Conservation (phyloP, 345 rosid genomes). For the Hypericum androsaemum region DNA sequence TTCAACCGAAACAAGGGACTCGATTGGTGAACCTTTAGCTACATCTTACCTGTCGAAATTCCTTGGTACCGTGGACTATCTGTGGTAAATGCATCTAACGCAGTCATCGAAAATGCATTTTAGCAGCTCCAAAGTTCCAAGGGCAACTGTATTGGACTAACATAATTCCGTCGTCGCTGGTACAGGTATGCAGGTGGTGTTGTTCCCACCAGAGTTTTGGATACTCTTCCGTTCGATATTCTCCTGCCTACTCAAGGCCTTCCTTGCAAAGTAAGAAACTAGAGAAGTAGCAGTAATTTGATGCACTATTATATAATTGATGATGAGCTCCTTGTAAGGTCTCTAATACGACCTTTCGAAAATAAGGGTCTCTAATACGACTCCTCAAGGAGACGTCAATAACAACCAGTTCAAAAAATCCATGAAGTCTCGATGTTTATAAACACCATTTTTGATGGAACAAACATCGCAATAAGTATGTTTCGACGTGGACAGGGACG, state of each 20-base stretch:
- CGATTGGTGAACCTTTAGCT: conserved; percentile 61
- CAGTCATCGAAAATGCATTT: not conserved
- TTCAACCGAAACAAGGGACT: conserved; percentile 40
- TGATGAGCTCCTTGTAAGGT: not conserved
- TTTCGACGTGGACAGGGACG: no score
- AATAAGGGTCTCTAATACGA: no score
- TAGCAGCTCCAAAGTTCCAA: not conserved
- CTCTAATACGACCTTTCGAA: no score
- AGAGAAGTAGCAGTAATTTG: not conserved
- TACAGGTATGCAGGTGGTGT: conserved; percentile 60
- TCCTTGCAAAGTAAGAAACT: conserved; percentile 50
- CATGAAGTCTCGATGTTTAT: no score
- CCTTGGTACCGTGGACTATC: conserved; percentile 79
- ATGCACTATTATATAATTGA: not conserved
- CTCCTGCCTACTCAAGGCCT: conserved; percentile 58
- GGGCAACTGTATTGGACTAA: not conserved
- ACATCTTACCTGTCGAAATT: conserved; percentile 77
- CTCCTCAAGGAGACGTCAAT: no score
- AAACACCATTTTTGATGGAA: not conserved
- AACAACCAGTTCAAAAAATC: no score
- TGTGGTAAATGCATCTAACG: conserved; percentile 43
- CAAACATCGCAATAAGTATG: not conserved
- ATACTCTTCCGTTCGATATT: conserved; percentile 53
- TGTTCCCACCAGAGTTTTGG: conserved; percentile 53
- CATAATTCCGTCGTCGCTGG: conserved; percentile 3